phyloP scores from a whole-genome alignment of 306 rosid species.

The Ceratonia siliqua region DNA sequence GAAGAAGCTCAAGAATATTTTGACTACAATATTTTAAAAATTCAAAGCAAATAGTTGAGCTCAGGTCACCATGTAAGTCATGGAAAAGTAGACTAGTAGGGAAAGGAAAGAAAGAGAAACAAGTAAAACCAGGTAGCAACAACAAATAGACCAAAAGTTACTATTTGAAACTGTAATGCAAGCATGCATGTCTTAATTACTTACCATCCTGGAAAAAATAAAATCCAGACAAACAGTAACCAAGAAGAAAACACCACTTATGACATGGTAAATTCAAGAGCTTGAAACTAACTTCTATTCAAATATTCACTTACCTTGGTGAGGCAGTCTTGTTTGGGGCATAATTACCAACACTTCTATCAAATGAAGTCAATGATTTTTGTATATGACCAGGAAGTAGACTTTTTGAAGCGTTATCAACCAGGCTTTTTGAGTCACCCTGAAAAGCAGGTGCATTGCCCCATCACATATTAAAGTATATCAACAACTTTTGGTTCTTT shows the following conservation, averaged over 20 bases:
- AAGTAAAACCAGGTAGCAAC: conserved; percentile 16
- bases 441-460: conserved; percentile 48
- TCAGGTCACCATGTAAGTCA: conserved; percentile 31
- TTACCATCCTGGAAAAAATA: background rate
- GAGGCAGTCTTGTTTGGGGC: conserved; percentile 53
- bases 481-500: conserved; percentile 16
- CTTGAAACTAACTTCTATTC: background rate
- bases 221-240: background rate
- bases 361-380: conserved; percentile 51
- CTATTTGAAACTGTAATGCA: conserved; percentile 14
- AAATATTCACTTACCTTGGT: conserved; percentile 62
- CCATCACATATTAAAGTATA: conserved; percentile 32
- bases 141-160: conserved; percentile 24
- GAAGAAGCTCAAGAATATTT: conserved; percentile 95
- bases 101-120: conserved; percentile 19
- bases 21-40: conserved; percentile 71
- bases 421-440: conserved; percentile 56
- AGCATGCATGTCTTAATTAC: background rate
- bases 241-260: conserved; percentile 8
- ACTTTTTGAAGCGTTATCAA: conserved; percentile 58
- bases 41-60: conserved; percentile 39
- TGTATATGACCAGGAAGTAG: conserved; percentile 57
- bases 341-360: conserved; percentile 58
- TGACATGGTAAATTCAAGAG: conserved; percentile 13
- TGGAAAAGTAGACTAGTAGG: conserved; percentile 12